Percentiles rank a stretch among this genome's conserved stretches.
Conservation (phyloP, 2,329 filamentous ascomycete species). For the Aquanectria penicillioides region DNA sequence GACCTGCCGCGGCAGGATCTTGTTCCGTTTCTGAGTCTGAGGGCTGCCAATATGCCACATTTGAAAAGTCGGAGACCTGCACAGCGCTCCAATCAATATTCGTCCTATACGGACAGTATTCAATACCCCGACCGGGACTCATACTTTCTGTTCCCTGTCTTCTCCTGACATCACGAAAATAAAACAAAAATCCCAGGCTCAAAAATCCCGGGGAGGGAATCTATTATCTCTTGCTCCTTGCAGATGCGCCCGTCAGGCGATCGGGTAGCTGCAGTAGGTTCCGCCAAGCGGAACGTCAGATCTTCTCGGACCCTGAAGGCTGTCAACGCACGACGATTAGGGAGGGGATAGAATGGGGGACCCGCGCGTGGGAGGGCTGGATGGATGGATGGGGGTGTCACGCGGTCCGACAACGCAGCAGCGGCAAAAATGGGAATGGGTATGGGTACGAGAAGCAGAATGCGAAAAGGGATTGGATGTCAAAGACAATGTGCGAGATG, state of each 20-base stretch:
- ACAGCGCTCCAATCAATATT: conserved; percentile 51
- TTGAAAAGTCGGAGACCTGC: conserved; percentile 55
- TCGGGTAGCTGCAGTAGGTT: conserved; percentile 47
- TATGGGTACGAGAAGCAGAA: conserved; percentile 23
- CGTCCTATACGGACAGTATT: conserved; percentile 53
- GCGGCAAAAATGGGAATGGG: conserved; percentile 32
- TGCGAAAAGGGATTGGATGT: conserved; percentile 29
- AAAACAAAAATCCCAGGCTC: conserved; percentile 19
- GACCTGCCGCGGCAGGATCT: conserved; percentile 30
- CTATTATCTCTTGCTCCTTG: conserved; percentile 48
- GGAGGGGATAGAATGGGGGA: conserved; percentile 23
- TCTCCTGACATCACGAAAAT: conserved; percentile 40
- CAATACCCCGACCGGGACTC: conserved; percentile 49
- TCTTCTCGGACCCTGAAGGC: conserved; percentile 32
- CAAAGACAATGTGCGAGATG: conserved; percentile 41
- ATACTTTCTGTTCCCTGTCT: conserved; percentile 52
- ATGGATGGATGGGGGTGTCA: conserved; percentile 33
- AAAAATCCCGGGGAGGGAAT: conserved; percentile 43
- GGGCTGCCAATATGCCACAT: conserved; percentile 52
- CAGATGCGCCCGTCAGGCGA: conserved; percentile 46
- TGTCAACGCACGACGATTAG: conserved; percentile 27
- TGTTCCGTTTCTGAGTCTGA: conserved; percentile 54
- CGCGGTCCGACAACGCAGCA: conserved; percentile 40
- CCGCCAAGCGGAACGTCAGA: conserved; percentile 39
- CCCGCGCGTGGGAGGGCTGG: conserved; percentile 24